These are phyloP conservation scores for Aspergillus saccharolyticus DNA, from an alignment of 495 filamentous ascomycete genomes.

Conservation along the genomic window DNA sequence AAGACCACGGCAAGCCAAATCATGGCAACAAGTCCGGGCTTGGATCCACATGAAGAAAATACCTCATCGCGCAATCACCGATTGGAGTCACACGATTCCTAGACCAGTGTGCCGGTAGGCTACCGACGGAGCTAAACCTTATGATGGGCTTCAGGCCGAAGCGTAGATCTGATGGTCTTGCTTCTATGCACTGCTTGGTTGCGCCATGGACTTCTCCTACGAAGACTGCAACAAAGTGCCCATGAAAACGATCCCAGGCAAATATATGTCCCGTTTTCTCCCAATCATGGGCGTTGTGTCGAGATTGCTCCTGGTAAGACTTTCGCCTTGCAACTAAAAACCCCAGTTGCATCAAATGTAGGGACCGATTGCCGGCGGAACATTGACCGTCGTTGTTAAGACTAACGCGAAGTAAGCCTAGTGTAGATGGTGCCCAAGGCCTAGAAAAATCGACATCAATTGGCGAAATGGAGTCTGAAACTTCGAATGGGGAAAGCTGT, in stretches of 20 bases:
- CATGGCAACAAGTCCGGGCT: slow-evolving; percentile 8
- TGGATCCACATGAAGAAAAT: slow-evolving; percentile 9
- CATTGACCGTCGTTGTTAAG: slow-evolving; percentile 16
- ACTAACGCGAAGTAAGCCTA: slow-evolving; percentile 32
- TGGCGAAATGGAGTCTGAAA: slow-evolving; percentile 16
- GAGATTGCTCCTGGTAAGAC: background rate
- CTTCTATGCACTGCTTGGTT: slow-evolving; percentile 16
- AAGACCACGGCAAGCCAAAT: background rate
- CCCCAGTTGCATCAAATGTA: slow-evolving; percentile 37
- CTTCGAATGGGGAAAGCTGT: slow-evolving; percentile 29
- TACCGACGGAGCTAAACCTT: slow-evolving; percentile 13
- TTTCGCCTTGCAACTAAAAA: slow-evolving; percentile 22
- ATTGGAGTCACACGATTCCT: background rate
- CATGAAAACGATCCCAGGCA: slow-evolving; percentile 33
- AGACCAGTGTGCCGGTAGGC: background rate
- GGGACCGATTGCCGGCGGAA: slow-evolving; percentile 9
- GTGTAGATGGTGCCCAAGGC: slow-evolving; percentile 16
- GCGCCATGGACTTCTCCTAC: slow-evolving; percentile 20
- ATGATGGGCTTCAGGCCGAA: slow-evolving; percentile 20
- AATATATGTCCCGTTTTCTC: slow-evolving; percentile 33
- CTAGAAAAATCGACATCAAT: slow-evolving; percentile 6
- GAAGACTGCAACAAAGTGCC: slow-evolving; percentile 27
- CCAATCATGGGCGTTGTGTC: slow-evolving; percentile 15
- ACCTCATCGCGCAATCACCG: background rate
- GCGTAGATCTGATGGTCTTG: background rate